Percentiles rank a stretch among this genome's conserved stretches.
Evolutionary conservation across 129 eudicot genomes (phyloP).

Genomic region (Chrysanthemum seticuspe): DNA sequence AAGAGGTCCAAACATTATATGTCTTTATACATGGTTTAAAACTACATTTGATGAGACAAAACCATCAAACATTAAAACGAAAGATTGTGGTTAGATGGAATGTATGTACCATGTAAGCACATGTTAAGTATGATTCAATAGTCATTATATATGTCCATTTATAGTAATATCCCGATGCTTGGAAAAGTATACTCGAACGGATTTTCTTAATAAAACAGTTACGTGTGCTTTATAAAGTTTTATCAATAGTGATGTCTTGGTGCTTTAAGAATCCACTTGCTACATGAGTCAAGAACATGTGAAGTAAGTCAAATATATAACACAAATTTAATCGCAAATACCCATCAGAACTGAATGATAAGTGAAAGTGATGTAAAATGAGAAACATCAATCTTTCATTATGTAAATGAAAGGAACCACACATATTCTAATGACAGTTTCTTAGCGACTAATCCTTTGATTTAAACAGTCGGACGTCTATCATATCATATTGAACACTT

Average conservation of each 20-base stretch:
- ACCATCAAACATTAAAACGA: background rate
- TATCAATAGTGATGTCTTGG: background rate
- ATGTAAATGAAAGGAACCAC: background rate
- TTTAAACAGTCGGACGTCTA: background rate
- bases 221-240: background rate
- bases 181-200: background rate
- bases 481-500: background rate
- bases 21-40: too few relatives aligned
- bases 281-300: too few relatives aligned
- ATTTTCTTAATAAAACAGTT: background rate
- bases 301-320: too few relatives aligned
- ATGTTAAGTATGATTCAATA: background rate
- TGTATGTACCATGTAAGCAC: background rate
- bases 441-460: background rate
- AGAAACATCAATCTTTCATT: background rate
- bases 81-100: conserved; percentile 7
- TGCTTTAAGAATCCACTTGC: background rate
- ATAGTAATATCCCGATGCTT: background rate
- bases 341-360: too few relatives aligned
- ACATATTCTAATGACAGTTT: background rate
- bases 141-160: background rate
- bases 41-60: conserved; percentile 7
- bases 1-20: too few relatives aligned
- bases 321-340: too few relatives aligned
- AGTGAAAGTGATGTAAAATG: background rate